Evolutionary conservation across 257 asterid species (phyloP).

Genomic region (Solanum appendiculatum): DNA sequence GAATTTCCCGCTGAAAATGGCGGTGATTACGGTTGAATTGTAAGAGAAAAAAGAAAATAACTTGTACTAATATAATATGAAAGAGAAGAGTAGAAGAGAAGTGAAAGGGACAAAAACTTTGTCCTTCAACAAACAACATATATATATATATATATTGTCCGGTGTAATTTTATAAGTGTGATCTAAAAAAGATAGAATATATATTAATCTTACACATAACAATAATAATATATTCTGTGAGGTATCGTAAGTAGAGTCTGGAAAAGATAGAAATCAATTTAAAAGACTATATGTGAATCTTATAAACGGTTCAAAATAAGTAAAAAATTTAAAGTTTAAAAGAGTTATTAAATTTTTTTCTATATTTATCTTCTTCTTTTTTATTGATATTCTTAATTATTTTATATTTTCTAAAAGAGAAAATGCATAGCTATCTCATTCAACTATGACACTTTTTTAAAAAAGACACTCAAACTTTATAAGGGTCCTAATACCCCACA

Average conservation of each 20-base stretch:
- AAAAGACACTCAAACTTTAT: background rate
- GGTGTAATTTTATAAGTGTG: too few relatives aligned
- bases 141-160: too few relatives aligned
- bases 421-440: too few relatives aligned
- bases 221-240: too few relatives aligned
- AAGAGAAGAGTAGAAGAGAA: background rate
- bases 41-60: background rate
- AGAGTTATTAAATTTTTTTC: too few relatives aligned
- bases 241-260: too few relatives aligned
- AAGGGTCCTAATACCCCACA: background rate
- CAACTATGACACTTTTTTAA: too few relatives aligned
- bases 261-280: too few relatives aligned
- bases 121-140: background rate
- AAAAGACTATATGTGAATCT: rapidly evolving
- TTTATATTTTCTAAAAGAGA: too few relatives aligned
- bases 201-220: too few relatives aligned
- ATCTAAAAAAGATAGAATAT: rapidly evolving
- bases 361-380: background rate
- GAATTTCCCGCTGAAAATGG: constrained; percentile 63
- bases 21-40: constrained; percentile 45
- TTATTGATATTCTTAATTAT: background rate
- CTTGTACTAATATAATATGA: background rate
- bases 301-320: background rate
- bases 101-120: constrained; percentile 34
- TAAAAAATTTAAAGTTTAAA: too few relatives aligned